Percentiles rank a stretch among this genome's conserved stretches.
Conservation (phyloP, 139 green algal genomes). For the Pseudopediastrum boryanum region DNA sequence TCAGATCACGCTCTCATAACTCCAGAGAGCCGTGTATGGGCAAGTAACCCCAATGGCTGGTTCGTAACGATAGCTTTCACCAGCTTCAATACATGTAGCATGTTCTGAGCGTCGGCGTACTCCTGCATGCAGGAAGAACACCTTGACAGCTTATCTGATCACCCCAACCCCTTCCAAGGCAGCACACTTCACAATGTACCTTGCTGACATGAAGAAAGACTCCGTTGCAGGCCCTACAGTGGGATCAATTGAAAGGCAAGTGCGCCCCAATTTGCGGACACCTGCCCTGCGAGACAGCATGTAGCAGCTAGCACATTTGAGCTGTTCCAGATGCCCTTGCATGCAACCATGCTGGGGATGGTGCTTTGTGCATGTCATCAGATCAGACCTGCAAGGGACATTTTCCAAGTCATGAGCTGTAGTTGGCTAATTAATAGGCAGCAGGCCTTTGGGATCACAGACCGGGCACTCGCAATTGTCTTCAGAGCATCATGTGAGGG, state of each 20-base stretch:
- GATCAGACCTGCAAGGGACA: too few relatives aligned
- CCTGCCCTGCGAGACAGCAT: too few relatives aligned
- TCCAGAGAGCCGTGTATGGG: slow-evolving; percentile 84
- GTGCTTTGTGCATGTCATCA: too few relatives aligned
- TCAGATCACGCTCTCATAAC: slow-evolving; percentile 90
- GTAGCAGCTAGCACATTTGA: too few relatives aligned
- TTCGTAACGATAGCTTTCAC: slow-evolving; percentile 38
- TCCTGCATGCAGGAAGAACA: slow-evolving; percentile 56
- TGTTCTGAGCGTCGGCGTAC: neutral
- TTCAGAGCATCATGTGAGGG: too few relatives aligned
- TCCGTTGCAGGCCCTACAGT: slow-evolving; percentile 32
- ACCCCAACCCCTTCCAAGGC: slow-evolving; percentile 75
- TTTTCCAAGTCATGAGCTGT: too few relatives aligned
- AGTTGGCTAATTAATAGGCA: too few relatives aligned
- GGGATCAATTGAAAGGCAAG: slow-evolving; percentile 16
- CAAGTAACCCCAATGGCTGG: slow-evolving; percentile 28
- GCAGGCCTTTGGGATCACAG: too few relatives aligned
- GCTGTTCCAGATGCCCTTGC: too few relatives aligned
- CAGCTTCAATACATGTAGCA: slow-evolving; percentile 52
- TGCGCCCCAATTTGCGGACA: too few relatives aligned
- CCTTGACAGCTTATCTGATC: slow-evolving; percentile 79
- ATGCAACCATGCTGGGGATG: too few relatives aligned
- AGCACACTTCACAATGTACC: slow-evolving; percentile 90
- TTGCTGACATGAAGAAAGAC: slow-evolving; percentile 68
- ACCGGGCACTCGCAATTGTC: too few relatives aligned